phyloP scores from a whole-genome alignment of 805 yeast genomes.

The Jamesozyma rosinii region DNA sequence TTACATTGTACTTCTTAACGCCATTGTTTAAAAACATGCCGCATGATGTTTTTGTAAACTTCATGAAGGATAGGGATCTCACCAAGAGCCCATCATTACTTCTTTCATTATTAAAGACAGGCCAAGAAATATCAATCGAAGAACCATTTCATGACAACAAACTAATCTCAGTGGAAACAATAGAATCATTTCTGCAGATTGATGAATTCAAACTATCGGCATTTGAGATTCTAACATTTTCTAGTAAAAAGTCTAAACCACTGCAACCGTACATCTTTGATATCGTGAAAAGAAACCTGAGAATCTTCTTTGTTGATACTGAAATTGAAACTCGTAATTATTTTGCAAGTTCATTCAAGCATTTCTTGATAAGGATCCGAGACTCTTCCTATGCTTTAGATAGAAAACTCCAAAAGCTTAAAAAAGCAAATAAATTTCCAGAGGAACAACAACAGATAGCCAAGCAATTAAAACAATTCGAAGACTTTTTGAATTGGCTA shows the following conservation, averaged over 20 bases:
- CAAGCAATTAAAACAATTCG: slow-evolving; percentile 27
- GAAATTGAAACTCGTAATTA: slow-evolving; percentile 62
- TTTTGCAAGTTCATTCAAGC: slow-evolving; percentile 51
- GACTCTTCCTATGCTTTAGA: slow-evolving; percentile 55
- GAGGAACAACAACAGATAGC: slow-evolving; percentile 31
- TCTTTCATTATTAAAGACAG: slow-evolving; percentile 51
- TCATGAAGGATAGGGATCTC: slow-evolving; percentile 25
- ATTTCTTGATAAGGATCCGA: slow-evolving; percentile 53
- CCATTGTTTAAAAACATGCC: slow-evolving; percentile 45
- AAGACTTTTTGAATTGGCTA: slow-evolving; percentile 36
- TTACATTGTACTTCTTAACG: slow-evolving; percentile 55
- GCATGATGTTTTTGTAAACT: slow-evolving; percentile 33
- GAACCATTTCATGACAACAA: slow-evolving; percentile 39
- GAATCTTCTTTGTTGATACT: slow-evolving; percentile 50
- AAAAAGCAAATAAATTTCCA: slow-evolving; percentile 31
- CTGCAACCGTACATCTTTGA: slow-evolving; percentile 40
- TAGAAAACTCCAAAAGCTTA: slow-evolving; percentile 41
- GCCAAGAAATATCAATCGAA: slow-evolving; percentile 49
- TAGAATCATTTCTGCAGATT: slow-evolving; percentile 38
- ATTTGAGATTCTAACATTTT: slow-evolving; percentile 50
- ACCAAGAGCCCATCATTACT: slow-evolving; percentile 31
- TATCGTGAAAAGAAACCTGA: slow-evolving; percentile 37
- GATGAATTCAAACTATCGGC: slow-evolving; percentile 41
- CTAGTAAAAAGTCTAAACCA: slow-evolving; percentile 53
- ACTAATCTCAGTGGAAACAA: slow-evolving; percentile 28